These are phyloP conservation scores for Shiraia bambusicola DNA, from an alignment of 2,329 filamentous ascomycete species.

Conservation along the genomic window DNA sequence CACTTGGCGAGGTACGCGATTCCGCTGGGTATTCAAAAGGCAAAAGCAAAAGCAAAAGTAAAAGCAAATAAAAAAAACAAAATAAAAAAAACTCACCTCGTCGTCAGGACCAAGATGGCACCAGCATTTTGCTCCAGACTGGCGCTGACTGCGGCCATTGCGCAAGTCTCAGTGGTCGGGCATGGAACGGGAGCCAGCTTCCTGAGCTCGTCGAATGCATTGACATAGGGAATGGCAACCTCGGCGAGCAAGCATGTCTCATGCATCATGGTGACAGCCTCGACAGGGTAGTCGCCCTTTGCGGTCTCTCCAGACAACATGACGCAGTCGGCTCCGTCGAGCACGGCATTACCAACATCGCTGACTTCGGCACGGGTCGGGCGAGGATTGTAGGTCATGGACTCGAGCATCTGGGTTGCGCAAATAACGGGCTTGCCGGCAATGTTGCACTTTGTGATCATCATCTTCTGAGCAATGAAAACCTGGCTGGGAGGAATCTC, in stretches of 20 bases:
- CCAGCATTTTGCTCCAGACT: conserved; percentile 95
- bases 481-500: conserved; percentile 98
- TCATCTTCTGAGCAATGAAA: conserved; percentile 99
- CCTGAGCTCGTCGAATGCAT: conserved; percentile 93
- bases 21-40: too few relatives aligned
- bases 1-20: background rate
- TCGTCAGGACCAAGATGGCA: conserved; percentile 93
- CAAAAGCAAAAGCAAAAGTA: too few relatives aligned
- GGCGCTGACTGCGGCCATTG: conserved; percentile 94
- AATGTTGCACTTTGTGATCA: conserved; percentile 99
- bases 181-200: conserved; percentile 80
- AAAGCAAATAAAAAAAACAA: too few relatives aligned
- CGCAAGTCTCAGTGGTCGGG: conserved; percentile 86
- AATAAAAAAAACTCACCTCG: conserved; percentile 62
- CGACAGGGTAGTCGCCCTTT: conserved; percentile 91
- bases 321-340: conserved; percentile 97
- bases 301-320: conserved; percentile 99
- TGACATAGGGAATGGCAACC: conserved; percentile 95
- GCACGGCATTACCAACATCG: conserved; percentile 96
- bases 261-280: conserved; percentile 97
- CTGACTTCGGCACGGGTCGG: conserved; percentile 98
- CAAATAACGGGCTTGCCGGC: conserved; percentile 98
- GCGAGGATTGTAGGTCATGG: conserved; percentile 99
- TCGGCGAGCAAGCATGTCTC: conserved; percentile 95
- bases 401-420: conserved; percentile 99